phyloP scores from a whole-genome alignment of 305 asterid genomes.

The Fraxinus platypoda region DNA sequence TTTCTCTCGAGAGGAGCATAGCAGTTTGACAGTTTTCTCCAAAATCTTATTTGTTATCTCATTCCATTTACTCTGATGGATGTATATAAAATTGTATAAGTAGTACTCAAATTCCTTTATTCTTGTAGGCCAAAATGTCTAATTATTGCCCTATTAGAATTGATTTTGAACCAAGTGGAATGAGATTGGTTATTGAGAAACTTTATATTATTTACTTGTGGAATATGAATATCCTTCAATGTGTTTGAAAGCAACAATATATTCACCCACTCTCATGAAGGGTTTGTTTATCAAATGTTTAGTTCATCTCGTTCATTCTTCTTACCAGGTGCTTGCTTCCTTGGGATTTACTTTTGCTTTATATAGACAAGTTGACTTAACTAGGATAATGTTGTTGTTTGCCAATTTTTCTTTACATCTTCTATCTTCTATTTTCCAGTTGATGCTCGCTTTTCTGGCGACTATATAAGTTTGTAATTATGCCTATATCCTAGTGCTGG shows the following conservation, averaged over 20 bases:
- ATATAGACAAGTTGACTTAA: background rate
- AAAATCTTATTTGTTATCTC: background rate
- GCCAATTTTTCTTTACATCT: background rate
- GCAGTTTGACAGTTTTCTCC: background rate
- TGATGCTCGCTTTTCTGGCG: background rate
- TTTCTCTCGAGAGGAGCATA: background rate
- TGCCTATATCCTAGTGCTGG: background rate
- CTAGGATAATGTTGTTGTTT: background rate
- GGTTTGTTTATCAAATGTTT: background rate
- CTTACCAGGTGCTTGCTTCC: background rate
- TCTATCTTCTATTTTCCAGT: background rate
- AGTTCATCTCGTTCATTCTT: background rate
- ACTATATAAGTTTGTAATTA: background rate
- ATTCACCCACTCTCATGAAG: background rate
- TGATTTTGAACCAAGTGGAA: background rate
- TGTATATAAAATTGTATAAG: background rate
- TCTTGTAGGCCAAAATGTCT: background rate
- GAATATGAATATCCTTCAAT: background rate
- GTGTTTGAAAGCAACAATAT: background rate
- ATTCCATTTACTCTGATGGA: background rate
- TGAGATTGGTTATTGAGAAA: background rate
- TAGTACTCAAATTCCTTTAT: background rate
- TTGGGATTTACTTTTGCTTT: background rate
- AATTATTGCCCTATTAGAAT: background rate
- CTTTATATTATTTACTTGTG: background rate